Evolutionary conservation across 2,329 filamentous ascomycete species (phyloP), one percentile per base, ranked within the genome.

Genomic region (Beauveria medogensis): DNA sequence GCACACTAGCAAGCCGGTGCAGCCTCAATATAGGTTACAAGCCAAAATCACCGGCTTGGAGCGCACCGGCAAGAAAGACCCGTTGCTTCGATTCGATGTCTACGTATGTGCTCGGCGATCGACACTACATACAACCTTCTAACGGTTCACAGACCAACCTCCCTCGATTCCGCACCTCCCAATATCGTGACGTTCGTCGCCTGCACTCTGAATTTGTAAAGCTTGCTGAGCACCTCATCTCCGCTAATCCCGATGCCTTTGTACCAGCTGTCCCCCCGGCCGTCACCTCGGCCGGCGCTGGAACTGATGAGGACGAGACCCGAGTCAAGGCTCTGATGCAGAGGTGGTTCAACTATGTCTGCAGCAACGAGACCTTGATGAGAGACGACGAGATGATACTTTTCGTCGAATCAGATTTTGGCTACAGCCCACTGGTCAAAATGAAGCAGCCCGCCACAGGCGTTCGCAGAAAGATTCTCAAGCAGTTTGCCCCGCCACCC

Each of bases 381-480:
- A 86, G 89, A 64, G 94, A 99, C 71, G 93, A 97, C 64, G 94
- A 99, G 76, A 93, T 97, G 86, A 86, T 97, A 5, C 87, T 97
- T 63, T 99, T 99, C 69, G 92, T 99, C n/a, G 94, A 99, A 76
- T 96, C 91, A 71, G 94, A 99, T 73, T 97, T 97, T 73, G 94
- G 94, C 46, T 99, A 99, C 75, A 97, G 92, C 69, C 94, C 94
- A 1, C 89, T 97, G 70, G 88, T 97, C 52, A 88, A 93, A 73
- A 91, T 92, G 82, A 96, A 95, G 79, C 94, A 99, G 74, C 94
- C 94, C 24, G 94, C 94, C 9, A 99, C 94, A 1, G 94, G 94
- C 48, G 91, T 99, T 67, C 86, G 94, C 64, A 85, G 94, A 71
- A 97, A 97, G 78, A 89, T 97, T 63, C 80, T 99, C 72, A 99